Base-by-base conservation (phyloP, 2,329 filamentous ascomycete genomes). In the Aureobasidium sp. region DNA sequence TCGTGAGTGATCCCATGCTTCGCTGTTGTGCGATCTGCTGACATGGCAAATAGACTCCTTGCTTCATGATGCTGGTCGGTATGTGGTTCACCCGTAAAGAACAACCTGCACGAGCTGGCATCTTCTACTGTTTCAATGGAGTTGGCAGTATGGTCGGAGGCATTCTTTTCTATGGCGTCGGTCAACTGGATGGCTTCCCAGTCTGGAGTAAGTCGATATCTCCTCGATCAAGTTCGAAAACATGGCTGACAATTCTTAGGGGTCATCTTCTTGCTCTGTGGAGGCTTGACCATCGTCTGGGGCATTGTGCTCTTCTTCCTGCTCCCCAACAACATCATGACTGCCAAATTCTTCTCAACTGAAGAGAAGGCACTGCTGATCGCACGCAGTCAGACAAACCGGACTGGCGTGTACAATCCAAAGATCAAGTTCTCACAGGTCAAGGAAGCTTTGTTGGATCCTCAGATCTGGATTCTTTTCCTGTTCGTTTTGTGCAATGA, bases 41-140 rank as follows among this genome's bases (percentile, higher is more conserved):
- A 59, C 27, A 29, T 16, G 3, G 1, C 3, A 5, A 1, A 10
- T 5, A 50, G 45, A 85, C 88, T 69, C 87, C 87, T 0, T 79
- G 81, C 3, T 89, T 90, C 67, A 76, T 90, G 36, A 75, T 89
- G 54, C 77, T 90, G 59, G 86, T 82, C 0, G 79, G 81, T 32
- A 86, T 87, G 76, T 89, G 86, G 86, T 61, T 89, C 71, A 82
- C 82, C 61, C 79, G 86, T 21, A 81, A 86, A 59, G 86, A 84
- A 79, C 9, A 69, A 36, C 67, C 68, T 6, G 57, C 64, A 5
- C 50, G 68, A 37, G 68, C 68, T 16, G 66, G 65, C n/a, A 57
- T 65, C n/a, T 76, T 76, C 73, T 87, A 88, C 71, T 88, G 88
- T 83, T 90, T 89, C 85, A 90, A 90, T 69, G 87, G 87, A 2